A percentile compares a stretch with the other conserved stretches of the same genome.
Evolutionary conservation across 2,329 filamentous ascomycete species (phyloP).

Genomic region (Trichoderma koningiopsis): DNA sequence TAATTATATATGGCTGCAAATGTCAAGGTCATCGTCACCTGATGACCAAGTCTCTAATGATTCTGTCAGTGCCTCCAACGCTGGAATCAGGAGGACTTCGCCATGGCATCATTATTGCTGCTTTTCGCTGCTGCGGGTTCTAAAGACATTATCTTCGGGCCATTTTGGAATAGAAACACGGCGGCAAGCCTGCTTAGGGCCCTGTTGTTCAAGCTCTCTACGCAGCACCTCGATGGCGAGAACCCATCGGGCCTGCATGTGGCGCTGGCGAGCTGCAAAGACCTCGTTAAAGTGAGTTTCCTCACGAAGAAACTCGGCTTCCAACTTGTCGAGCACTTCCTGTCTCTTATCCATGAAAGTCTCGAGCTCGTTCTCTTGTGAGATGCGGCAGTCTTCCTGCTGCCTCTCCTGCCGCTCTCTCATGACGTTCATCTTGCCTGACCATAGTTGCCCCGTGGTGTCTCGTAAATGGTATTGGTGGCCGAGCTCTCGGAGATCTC

Average conservation of each 20-base stretch:
- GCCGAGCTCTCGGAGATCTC: constrained; percentile 59
- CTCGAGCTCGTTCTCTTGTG: constrained; percentile 56
- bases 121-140: neutral
- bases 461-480: constrained; percentile 64
- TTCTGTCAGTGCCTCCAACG: neutral
- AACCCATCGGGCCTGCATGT: constrained; percentile 54
- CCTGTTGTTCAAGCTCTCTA: constrained; percentile 52
- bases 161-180: constrained; percentile 38
- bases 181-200: constrained; percentile 46
- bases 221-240: constrained; percentile 56
- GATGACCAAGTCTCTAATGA: neutral
- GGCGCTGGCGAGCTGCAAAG: constrained; percentile 49
- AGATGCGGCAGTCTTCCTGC: constrained; percentile 59
- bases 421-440: constrained; percentile 65
- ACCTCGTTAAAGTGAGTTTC: constrained; percentile 49
- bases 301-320: constrained; percentile 51
- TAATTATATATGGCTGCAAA: neutral
- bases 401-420: constrained; percentile 64
- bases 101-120: neutral
- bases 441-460: constrained; percentile 60
- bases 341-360: constrained; percentile 49
- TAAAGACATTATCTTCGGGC: constrained; percentile 31
- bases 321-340: constrained; percentile 52
- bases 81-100: neutral
- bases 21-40: neutral